Base-by-base conservation (phyloP, 1,139 yeast species). In the Pneumocystis canis region DNA sequence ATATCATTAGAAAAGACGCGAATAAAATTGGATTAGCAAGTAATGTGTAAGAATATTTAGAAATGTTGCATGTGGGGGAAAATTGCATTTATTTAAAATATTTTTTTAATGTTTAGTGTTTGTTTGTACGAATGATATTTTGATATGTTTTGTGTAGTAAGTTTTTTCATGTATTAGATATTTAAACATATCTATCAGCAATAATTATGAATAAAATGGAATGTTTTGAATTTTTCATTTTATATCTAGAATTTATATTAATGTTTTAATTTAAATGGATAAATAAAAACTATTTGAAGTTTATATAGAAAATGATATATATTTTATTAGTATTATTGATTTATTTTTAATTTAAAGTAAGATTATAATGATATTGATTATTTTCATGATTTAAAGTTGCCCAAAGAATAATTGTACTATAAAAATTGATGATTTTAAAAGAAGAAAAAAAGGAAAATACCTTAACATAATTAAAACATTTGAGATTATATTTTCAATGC, bases 401-500 rank as follows among this genome's bases (percentile, higher is more conserved):
- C 54, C 54, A 47, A 47, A 47, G 54, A 9, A 47, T 47, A 47
- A 47, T 47, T 20, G 54, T 25, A 5, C 54, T 47, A 47, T 14
- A 47, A 47, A 35, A 1, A 35, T n/a, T n/a, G n/a, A n/a, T n/a
- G n/a, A n/a, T n/a, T n/a, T n/a, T n/a, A n/a, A n/a, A n/a, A n/a
- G n/a, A n/a, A n/a, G n/a, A n/a, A n/a, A n/a, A n/a, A n/a, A n/a
- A 2, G 2, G 2, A 18, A 9, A n/a, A 6, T 47, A 47, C 54
- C 54, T 47, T 18, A 88, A 76, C 89, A 90, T 86, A 53, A 92
- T 83, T 66, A 86, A 79, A 5, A 83, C 82, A 71, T 92, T 89
- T 63, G 90, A 84, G 32, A 87, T 80, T 60, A 92, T 89, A 73
- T 92, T 92, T 66, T 89, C 84, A 33, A 89, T 82, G 18, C 98